Evolutionary conservation across 192 early-diverging fungal species (phyloP).

Genomic region (Entophlyctis luteolus): DNA sequence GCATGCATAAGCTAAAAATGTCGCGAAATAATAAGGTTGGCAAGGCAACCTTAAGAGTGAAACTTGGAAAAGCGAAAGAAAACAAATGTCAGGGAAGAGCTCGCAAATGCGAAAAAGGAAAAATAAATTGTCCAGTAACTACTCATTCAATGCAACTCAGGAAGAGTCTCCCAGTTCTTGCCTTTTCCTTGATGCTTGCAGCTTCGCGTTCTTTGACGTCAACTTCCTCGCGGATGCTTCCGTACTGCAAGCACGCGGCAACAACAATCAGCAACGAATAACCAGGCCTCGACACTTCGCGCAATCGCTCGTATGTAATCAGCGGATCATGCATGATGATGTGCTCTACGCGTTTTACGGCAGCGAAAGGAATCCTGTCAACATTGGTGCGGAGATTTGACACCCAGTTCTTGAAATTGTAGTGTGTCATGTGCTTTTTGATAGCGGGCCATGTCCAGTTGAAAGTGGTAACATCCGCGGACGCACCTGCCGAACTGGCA

Average conservation of each 20-base stretch:
- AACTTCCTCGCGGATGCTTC: constrained; percentile 37
- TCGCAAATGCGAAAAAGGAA: neutral
- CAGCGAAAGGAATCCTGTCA: constrained; percentile 33
- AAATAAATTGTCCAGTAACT: neutral
- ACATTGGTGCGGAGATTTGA: constrained; percentile 35
- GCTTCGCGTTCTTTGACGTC: constrained; percentile 12
- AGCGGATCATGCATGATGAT: constrained; percentile 48
- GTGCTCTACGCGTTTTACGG: constrained; percentile 41
- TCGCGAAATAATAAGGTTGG: too few relatives aligned
- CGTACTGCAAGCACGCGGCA: constrained; percentile 54
- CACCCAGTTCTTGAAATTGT: constrained; percentile 50
- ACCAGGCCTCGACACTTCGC: constrained; percentile 45
- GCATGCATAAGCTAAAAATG: too few relatives aligned
- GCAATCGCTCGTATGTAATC: constrained; percentile 52
- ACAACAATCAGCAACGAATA: constrained; percentile 51
- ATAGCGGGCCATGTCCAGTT: constrained; percentile 43
- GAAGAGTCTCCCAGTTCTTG: neutral
- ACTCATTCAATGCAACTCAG: constrained; percentile 2
- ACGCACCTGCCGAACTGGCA: neutral
- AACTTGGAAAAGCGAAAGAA: neutral
- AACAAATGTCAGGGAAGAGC: neutral
- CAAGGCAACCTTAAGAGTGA: constrained; percentile 1
- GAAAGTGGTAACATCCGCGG: neutral
- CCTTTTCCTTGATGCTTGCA: neutral
- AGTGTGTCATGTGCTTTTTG: constrained; percentile 42